Percentiles rank a stretch among this genome's conserved stretches.
phyloP scores from a whole-genome alignment of 1,139 yeast species.

The Lipomyces yarrowii region DNA sequence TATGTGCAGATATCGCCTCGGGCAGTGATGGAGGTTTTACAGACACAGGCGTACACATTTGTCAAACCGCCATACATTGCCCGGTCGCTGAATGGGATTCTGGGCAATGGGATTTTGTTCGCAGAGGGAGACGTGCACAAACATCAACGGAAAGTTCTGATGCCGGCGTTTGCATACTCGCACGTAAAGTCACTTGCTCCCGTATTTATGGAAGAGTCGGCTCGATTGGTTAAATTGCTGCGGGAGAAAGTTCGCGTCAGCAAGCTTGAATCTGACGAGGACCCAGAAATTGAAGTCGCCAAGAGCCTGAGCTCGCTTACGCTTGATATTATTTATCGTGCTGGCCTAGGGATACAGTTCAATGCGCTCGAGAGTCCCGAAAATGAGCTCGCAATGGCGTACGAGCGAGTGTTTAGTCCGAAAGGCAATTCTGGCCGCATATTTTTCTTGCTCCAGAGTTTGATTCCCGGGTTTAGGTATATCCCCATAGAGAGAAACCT shows the following conservation, averaged over 20 bases:
- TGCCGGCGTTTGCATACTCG: constrained; percentile 30
- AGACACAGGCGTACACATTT: constrained; percentile 25
- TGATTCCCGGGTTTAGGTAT: constrained; percentile 18
- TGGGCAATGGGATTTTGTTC: constrained; percentile 31
- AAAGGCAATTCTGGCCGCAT: constrained; percentile 2
- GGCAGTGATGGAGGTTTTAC: constrained; percentile 26
- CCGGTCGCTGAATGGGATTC: constrained; percentile 16
- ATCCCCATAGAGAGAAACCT: constrained; percentile 16
- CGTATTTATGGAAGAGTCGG: constrained; percentile 25
- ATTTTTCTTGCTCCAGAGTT: constrained; percentile 10
- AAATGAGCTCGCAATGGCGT: constrained; percentile 28
- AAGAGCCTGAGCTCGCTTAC: constrained; percentile 20
- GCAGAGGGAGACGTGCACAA: constrained; percentile 32
- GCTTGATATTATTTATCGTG: constrained; percentile 31
- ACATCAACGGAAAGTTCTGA: constrained; percentile 28
- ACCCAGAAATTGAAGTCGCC: constrained; percentile 15
- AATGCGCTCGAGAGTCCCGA: constrained; percentile 25
- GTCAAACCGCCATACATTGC: constrained; percentile 27
- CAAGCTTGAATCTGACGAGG: not conserved
- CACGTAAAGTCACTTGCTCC: constrained; percentile 28
- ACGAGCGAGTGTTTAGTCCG: constrained; percentile 21
- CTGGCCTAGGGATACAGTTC: constrained; percentile 30
- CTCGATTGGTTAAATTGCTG: constrained; percentile 13
- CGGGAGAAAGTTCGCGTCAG: not conserved
- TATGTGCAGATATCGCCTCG: constrained; percentile 8